Conservation (phyloP, 2,329 filamentous ascomycete genomes). For the Pezicula neosporulosa region DNA sequence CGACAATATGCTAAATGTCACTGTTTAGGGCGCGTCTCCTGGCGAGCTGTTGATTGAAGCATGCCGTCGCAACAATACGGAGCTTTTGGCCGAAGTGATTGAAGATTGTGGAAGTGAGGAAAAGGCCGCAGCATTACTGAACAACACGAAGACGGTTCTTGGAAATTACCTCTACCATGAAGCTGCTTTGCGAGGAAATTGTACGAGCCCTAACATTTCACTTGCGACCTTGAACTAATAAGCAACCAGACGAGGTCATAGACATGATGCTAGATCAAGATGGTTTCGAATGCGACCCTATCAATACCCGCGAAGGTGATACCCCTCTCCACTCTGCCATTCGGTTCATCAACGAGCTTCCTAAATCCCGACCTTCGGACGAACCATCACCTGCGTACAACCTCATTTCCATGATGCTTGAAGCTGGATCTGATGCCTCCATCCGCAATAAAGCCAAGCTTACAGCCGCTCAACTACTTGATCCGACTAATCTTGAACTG, state of each 20-base stretch:
- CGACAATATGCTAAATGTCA: neutral
- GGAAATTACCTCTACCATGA: conserved; percentile 89
- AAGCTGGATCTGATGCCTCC: conserved; percentile 66
- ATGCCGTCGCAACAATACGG: conserved; percentile 87
- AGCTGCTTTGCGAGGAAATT: conserved; percentile 81
- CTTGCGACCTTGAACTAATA: neutral
- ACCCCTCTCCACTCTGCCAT: conserved; percentile 78
- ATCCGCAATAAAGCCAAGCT: conserved; percentile 71
- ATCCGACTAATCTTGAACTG: conserved; percentile 64
- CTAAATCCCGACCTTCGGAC: conserved; percentile 34
- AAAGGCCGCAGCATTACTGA: conserved; percentile 74
- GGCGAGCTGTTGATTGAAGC: conserved; percentile 88
- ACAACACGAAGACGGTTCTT: conserved; percentile 79
- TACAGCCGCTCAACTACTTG: conserved; percentile 68
- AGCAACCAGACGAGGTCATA: conserved; percentile 65
- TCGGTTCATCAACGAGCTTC: conserved; percentile 69
- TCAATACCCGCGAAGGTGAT: conserved; percentile 68
- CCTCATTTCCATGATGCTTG: conserved; percentile 76
- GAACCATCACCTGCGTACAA: conserved; percentile 63
- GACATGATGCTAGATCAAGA: conserved; percentile 81
- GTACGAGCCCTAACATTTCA: conserved; percentile 45
- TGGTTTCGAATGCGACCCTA: conserved; percentile 79
- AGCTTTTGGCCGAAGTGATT: conserved; percentile 76
- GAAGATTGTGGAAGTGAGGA: conserved; percentile 49
- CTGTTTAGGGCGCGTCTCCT: conserved; percentile 71